Evolutionary conservation across 495 filamentous ascomycete species (phyloP), one percentile per base, ranked within the genome.

Genomic region (Penicillium flavigenum): DNA sequence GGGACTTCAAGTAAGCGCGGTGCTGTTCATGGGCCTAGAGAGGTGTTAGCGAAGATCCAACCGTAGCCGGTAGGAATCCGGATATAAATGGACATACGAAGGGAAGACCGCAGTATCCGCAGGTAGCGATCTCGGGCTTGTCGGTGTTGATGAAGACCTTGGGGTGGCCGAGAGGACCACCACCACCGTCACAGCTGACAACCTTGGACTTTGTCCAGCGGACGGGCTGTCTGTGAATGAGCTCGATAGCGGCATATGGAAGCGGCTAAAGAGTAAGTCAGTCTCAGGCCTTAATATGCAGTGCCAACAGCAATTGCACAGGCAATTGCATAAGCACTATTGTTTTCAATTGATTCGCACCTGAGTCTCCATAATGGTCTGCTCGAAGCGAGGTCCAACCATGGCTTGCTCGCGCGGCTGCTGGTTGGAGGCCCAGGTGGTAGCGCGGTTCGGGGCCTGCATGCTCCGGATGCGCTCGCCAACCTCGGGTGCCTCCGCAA

Each of bases 91-190:
- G 19, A 85, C 93, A 69, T 80, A 97, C 94, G 69, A 87, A 98
- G 62, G 95, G 94, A 63, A 92, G 67, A n/a, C 94, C 94, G 70
- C 94, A 98, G 77, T 98, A 98, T 57, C 79, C 85, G 79, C 94
- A 98, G 67, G 80, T 80, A 67, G 81, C 83, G 68, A 98, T 96
- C 78, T 96, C 85, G 56, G 94, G 88, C 82, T 97, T 97, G 77
- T 98, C 94, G 62, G 89, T 86, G 74, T 98, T 98, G 82, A 98
- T 98, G 73, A 88, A 98, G 72, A 98, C 88, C 68, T 82, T 82
- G 39, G 94, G 94, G 74, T 98, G 94, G 26, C 94, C 94, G 36
- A 89, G 77, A 50, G 93, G 88, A 19, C 94, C 95, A 58, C 94
- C 94, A 52, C 95, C 94, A 54, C 94, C 94, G 68, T 98, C 92